Evolutionary conservation across 345 rosid genomes (phyloP), one percentile per base, ranked within the genome.

Genomic region (Aquilaria yunnanensis): DNA sequence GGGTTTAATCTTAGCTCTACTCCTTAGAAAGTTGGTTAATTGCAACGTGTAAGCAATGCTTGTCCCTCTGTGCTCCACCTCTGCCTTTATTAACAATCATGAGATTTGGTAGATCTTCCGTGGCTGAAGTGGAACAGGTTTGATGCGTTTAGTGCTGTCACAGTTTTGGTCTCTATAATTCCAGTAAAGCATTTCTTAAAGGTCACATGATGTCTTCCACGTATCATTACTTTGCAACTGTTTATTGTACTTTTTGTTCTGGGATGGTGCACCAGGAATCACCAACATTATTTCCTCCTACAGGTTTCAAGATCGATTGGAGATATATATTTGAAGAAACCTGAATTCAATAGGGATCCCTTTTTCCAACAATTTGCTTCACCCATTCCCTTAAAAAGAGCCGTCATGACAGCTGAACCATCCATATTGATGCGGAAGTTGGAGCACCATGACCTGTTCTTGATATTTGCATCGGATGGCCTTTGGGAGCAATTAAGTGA

Each of bases 401-500:
- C 84, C 1, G 83, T 75, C 49, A 71, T 82, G 82, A 70, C 78
- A 33, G 83, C 86, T 62, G 86, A 77, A 48, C 86, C 86, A 2
- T 79, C 86, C 1, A 72, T 79, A 54, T 9, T 77, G 55, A 58
- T 43, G 14, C 74, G 81, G 57, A 71, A 70, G 57, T 60, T 82
- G 60, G 68, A 61, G 52, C 75, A 81, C 7, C 67, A 70, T 2
- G 81, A 79, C 61, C 37, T 70, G 58, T 82, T 82, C 67, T 51
- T 82, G 63, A 77, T 82, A 52, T 78, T 78, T 70, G 86, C 86
- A 55, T 74, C 86, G 31, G 86, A 81, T 67, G 86, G 86, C 33
- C 83, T 82, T 1, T 79, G 86, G 86, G 86, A 79, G 80, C 86
- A 79, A 57, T 43, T 77, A 59, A 82, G 69, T 64, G 86, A 82